Base-by-base conservation (phyloP, 495 filamentous ascomycete species). In the Penicillium manginii region DNA sequence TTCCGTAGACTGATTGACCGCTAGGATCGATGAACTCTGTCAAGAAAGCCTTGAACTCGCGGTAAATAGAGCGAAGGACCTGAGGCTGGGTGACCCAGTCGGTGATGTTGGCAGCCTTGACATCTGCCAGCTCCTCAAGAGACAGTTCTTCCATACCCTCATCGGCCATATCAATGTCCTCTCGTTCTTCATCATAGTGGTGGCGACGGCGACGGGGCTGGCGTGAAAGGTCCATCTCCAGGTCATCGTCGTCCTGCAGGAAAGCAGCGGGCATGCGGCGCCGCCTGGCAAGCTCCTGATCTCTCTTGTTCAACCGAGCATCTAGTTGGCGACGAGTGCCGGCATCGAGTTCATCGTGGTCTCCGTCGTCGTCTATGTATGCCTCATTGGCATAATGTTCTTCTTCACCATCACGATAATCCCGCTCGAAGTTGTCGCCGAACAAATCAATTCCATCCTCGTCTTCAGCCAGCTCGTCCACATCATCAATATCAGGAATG, bases 21-120 rank as follows among this genome's bases (percentile, higher is more conserved):
- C 84, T 81, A 51, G 91, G 86, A 71, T 98, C 93, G 21, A 86
- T 96, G 70, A 94, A 98, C 71, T 97, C 91, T 14, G 96, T 97
- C 60, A 99, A 78, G 81, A 99, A 99, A 11, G 91, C 88, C 73
- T 94, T 96, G 84, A 99, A 99, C 72, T 98, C 93, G 62, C 92
- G 83, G 64, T 91, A 92, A 72, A 99, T 93, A 9, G 92, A 93
- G 64, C 91, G 88, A 68, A 96, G 88, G 6, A 98, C 96, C 29
- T 93, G 87, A 2, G 91, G 91, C 67, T 92, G 89, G 11, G 90
- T 85, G 33, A 99, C 86, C 96, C 96, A 99, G 60, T 99, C 96
- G 15, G 91, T 92, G 63, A 96, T 78, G 63, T 89, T 94, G 8
- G 91, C 83, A 18, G 96, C 93, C 72, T 99, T 99, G 57, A 98